Conservation (phyloP, 1,139 yeast species). For the Suhomyces terraborum region DNA sequence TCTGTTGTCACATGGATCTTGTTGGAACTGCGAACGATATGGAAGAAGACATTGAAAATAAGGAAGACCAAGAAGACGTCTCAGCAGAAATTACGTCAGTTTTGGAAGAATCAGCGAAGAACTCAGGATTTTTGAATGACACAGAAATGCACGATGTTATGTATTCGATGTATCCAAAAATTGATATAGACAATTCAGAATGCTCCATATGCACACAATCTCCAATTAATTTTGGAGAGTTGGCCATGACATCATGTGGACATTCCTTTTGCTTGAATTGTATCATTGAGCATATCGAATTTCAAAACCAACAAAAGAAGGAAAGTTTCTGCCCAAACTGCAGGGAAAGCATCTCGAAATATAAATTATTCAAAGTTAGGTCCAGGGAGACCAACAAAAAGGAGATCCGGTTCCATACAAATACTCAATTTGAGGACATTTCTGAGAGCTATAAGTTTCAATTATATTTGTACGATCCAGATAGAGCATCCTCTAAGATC, state of each 20-base stretch:
- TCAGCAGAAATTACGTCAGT: conserved; percentile 18
- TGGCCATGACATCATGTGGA: conserved; percentile 75
- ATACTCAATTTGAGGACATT: conserved; percentile 22
- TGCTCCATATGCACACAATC: conserved; percentile 83
- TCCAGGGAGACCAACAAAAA: conserved; percentile 30
- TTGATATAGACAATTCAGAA: conserved; percentile 55
- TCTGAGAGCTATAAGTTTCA: conserved; percentile 31
- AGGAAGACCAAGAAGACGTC: conserved; percentile 17
- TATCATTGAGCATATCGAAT: conserved; percentile 67
- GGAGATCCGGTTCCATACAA: conserved; percentile 39
- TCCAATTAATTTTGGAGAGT: conserved; percentile 56
- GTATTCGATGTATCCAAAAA: conserved; percentile 27
- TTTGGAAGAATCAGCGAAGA: conserved; percentile 15
- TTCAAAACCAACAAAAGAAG: conserved; percentile 38
- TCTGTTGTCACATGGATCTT: conserved; percentile 80
- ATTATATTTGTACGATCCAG: conserved; percentile 50
- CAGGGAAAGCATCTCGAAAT: conserved; percentile 44
- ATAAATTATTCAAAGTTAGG: conserved; percentile 44
- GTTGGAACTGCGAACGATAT: conserved; percentile 49
- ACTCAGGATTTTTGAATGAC: conserved; percentile 36
- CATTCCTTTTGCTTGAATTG: conserved; percentile 80
- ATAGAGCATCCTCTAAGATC: conserved; percentile 68
- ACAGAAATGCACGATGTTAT: conserved; percentile 32
- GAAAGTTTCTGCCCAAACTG: conserved; percentile 63
- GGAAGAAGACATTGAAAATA: conserved; percentile 29